These are phyloP conservation scores for Dactylis glomerata DNA, from an alignment of 176 grass and related monocot genomes.

Conservation along the genomic window DNA sequence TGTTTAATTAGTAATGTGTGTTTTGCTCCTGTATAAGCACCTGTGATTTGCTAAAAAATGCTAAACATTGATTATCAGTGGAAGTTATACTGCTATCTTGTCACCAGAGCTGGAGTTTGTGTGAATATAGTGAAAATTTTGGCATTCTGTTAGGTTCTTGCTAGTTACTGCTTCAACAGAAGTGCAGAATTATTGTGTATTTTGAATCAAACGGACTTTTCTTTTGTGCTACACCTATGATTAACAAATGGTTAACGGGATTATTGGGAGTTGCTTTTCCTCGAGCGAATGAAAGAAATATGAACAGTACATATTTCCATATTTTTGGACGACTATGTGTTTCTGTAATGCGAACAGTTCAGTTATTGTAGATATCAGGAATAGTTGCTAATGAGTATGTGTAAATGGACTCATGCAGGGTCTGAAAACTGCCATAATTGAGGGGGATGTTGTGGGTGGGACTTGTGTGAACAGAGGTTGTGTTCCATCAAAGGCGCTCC, in stretches of 20 bases:
- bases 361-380: slow-evolving; percentile 1
- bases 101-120: background rate
- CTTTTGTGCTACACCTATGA: background rate
- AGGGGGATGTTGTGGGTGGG: slow-evolving; percentile 87
- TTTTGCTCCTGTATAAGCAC: background rate
- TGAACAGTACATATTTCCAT: background rate
- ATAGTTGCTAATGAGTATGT: background rate
- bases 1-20: background rate
- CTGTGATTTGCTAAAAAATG: background rate
- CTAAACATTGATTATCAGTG: background rate
- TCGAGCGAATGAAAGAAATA: background rate
- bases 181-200: background rate
- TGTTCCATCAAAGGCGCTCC: slow-evolving; percentile 62
- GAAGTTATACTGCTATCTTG: background rate
- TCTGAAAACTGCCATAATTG: slow-evolving; percentile 88
- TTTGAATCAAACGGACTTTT: background rate
- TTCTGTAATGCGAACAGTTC: background rate
- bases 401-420: slow-evolving; percentile 48
- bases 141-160: background rate
- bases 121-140: background rate
- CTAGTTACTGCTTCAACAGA: background rate
- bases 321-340: background rate
- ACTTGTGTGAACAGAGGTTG: slow-evolving; percentile 17
- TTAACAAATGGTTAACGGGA: background rate
- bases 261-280: background rate